Conservation (phyloP, 2,329 filamentous ascomycete genomes). For the Huntiella moniliformis region DNA sequence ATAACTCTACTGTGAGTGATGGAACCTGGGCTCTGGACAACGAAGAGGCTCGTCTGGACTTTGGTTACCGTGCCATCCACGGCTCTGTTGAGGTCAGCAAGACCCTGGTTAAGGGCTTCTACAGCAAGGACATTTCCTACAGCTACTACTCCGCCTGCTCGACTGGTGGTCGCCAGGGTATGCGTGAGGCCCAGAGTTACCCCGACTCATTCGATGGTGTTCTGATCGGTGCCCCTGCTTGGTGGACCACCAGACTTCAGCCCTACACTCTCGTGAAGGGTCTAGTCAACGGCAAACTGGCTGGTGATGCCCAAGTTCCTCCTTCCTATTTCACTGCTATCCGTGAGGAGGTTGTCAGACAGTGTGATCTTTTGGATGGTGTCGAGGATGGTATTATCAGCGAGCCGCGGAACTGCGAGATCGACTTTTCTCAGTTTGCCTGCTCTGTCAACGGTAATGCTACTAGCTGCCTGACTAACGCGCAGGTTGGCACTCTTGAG, state of each 20-base stretch:
- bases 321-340: slow-evolving; percentile 25
- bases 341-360: slow-evolving; percentile 23
- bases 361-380: slow-evolving; percentile 33
- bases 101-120: slow-evolving; percentile 28
- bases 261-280: slow-evolving; percentile 19
- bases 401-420: slow-evolving; percentile 25
- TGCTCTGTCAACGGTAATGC: slow-evolving; percentile 18
- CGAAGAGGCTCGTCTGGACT: slow-evolving; percentile 20
- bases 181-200: slow-evolving; percentile 27
- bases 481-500: slow-evolving; percentile 20
- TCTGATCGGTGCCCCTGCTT: slow-evolving; percentile 27
- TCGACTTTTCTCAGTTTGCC: slow-evolving; percentile 23
- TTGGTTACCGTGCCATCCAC: slow-evolving; percentile 25
- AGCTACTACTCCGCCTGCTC: slow-evolving; percentile 30
- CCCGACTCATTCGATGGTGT: slow-evolving; percentile 29
- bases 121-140: slow-evolving; percentile 19
- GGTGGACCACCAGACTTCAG: slow-evolving; percentile 28
- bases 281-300: slow-evolving; percentile 28
- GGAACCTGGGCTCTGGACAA: slow-evolving; percentile 22
- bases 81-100: slow-evolving; percentile 30
- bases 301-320: slow-evolving; percentile 25
- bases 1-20: slow-evolving; percentile 19
- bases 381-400: slow-evolving; percentile 30
- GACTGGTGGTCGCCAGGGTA: slow-evolving; percentile 32
- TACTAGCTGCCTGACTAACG: slow-evolving; percentile 22